phyloP scores from a whole-genome alignment of 1,284 basidiomycete species.

The Neonothopanus nambi region DNA sequence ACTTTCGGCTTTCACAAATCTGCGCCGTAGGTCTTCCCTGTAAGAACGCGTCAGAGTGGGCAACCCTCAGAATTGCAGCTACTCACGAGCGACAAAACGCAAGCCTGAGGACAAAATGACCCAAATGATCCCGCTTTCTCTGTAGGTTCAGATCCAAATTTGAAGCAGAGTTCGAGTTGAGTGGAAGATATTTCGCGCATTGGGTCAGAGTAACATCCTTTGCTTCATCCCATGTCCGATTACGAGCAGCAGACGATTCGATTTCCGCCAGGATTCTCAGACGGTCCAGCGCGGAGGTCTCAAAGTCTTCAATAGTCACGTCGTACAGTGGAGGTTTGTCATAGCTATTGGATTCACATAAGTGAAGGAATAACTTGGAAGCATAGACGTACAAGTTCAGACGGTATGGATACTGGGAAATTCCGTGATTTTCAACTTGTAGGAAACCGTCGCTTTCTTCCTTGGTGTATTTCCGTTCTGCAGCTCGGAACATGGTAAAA shows the following conservation, averaged over 20 bases:
- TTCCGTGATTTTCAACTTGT: conserved; percentile 7
- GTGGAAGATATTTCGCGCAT: conserved; percentile 71
- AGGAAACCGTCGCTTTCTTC: not conserved
- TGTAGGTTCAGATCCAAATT: conserved; percentile 21
- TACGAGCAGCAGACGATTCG: conserved; percentile 88
- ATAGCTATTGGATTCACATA: conserved; percentile 60
- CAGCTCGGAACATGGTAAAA: conserved; percentile 23
- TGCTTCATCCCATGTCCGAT: conserved; percentile 78
- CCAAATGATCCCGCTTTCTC: conserved; percentile 84
- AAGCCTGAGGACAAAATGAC: conserved; percentile 93
- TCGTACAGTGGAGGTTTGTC: conserved; percentile 85
- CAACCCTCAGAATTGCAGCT: not conserved
- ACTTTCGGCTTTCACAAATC: conserved; percentile 90
- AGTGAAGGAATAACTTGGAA: conserved; percentile 12
- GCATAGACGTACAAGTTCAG: conserved; percentile 77
- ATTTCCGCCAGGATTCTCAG: conserved; percentile 93
- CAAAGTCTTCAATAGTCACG: conserved; percentile 96
- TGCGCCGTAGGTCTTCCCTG: conserved; percentile 87
- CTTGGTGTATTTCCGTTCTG: conserved; percentile 11
- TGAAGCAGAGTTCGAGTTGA: conserved; percentile 62
- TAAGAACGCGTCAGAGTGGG: not conserved
- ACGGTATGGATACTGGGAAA: conserved; percentile 58
- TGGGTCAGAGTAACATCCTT: conserved; percentile 61
- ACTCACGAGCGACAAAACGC: conserved; percentile 96
- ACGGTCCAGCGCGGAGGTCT: conserved; percentile 87